Base-by-base conservation (phyloP, 306 rosid genomes). In the Rosa rugosa region DNA sequence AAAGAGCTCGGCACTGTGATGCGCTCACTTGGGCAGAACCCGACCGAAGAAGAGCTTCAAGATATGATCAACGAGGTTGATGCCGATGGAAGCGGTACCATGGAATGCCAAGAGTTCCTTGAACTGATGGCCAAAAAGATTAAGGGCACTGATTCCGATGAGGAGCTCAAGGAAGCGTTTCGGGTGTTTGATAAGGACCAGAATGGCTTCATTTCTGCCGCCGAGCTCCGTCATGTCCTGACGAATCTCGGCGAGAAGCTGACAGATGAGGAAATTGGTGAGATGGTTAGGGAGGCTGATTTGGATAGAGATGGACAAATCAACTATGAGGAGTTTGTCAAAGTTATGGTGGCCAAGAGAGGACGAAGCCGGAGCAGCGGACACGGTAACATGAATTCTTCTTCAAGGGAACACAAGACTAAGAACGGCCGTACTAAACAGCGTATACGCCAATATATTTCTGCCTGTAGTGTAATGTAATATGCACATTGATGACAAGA, bases 141-240 rank as follows among this genome's bases (percentile, higher is more conserved):
- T 11, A 59, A 11, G 65, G 65, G 34, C 14, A 59, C 16, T 23
- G 36, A 59, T 11, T 23, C 13, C 34, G 65, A 59, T 23, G 34
- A 59, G 34, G 0, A 59, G 34, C 36, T 59, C 65, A 59, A 23
- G 65, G 36, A 59, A 59, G 65, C 65, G 65, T 59, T 59, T 8
- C 13, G 65, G 36, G 65, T 59, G 65, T 59, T 59, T 11, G 65
- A 59, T 59, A 59, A 59, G 65, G 36, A 59, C 65, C 65, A 59
- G 65, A 59, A 23, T 4, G 65, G 65, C 36, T 59, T 23, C 36
- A 59, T 59, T 59, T 59, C 65, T 23, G 36, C 65, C 0, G 65
- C 65, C 65, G 36, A 23, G 36, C 36, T 59, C 16, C 65, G 65
- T 23, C 65, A 10, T 59, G 65, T 59, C 16, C 34, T 59, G 65